These are phyloP conservation scores for Pseudogymnoascus sp. DNA, from an alignment of 2,329 filamentous ascomycete genomes.

Conservation along the genomic window DNA sequence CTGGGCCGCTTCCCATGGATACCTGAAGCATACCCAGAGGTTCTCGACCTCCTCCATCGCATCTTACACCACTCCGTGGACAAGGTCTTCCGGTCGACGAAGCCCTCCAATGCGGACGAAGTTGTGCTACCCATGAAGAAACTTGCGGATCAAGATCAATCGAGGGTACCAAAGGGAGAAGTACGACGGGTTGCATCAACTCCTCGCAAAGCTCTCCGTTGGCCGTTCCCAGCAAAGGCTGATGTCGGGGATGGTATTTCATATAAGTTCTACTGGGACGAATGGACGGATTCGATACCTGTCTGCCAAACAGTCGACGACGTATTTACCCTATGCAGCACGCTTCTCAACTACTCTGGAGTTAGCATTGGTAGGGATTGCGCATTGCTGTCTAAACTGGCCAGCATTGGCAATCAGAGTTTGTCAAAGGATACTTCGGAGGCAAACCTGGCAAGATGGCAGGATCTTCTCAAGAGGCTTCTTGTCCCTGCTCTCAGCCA, in stretches of 20 bases:
- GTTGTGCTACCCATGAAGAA: slow-evolving; percentile 38
- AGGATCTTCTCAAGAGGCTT: slow-evolving; percentile 71
- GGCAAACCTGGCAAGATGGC: slow-evolving; percentile 70
- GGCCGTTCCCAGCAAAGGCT: slow-evolving; percentile 73
- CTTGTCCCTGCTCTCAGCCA: slow-evolving; percentile 85
- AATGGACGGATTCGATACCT: slow-evolving; percentile 91
- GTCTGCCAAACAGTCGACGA: slow-evolving; percentile 87
- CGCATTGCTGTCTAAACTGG: slow-evolving; percentile 68
- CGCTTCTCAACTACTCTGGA: slow-evolving; percentile 76
- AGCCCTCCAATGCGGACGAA: slow-evolving; percentile 34
- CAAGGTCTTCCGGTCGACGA: slow-evolving; percentile 54
- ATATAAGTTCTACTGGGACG: slow-evolving; percentile 95
- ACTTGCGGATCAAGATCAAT: slow-evolving; percentile 53
- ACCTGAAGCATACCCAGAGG: slow-evolving; percentile 72
- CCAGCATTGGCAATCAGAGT: slow-evolving; percentile 76
- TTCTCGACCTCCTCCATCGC: slow-evolving; percentile 74
- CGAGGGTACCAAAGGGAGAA: slow-evolving; percentile 59
- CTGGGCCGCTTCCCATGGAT: slow-evolving; percentile 91
- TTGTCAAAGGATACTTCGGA: slow-evolving; percentile 62
- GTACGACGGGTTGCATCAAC: slow-evolving; percentile 53
- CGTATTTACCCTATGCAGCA: slow-evolving; percentile 76
- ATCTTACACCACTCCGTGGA: slow-evolving; percentile 75
- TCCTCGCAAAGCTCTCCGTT: slow-evolving; percentile 63
- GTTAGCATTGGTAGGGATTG: slow-evolving; percentile 84
- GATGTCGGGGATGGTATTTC: slow-evolving; percentile 66